These are phyloP conservation scores for Candida xiaguanensis DNA, from an alignment of 805 yeast genomes.

Conservation along the genomic window DNA sequence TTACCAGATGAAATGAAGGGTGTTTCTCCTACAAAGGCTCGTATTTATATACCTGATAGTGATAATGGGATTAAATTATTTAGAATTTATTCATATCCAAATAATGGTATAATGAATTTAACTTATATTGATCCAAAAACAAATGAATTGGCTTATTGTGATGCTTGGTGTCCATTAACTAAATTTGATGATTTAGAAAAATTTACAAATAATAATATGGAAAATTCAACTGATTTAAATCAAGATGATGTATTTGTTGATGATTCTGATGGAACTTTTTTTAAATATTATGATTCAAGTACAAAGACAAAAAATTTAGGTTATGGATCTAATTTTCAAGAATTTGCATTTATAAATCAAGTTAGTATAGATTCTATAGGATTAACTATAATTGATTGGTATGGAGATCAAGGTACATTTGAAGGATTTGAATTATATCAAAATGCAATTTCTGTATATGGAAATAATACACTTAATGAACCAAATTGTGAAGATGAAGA, in stretches of 20 bases:
- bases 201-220: conserved; percentile 18
- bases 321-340: conserved; percentile 59
- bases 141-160: conserved; percentile 60
- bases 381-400: conserved; percentile 60
- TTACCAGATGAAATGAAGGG: conserved; percentile 49
- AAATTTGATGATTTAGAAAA: conserved; percentile 33
- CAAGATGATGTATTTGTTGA: conserved; percentile 20
- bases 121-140: conserved; percentile 76
- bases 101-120: conserved; percentile 87
- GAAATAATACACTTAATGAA: conserved; percentile 69
- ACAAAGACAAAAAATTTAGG: conserved; percentile 35
- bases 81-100: conserved; percentile 72
- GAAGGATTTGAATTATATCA: conserved; percentile 72
- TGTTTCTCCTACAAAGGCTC: conserved; percentile 63
- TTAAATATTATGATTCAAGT: conserved; percentile 31
- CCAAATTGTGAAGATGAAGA: conserved; percentile 49
- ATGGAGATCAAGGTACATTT: conserved; percentile 67
- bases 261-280: conserved; percentile 30
- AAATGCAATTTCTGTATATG: conserved; percentile 58
- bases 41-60: conserved; percentile 61
- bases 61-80: conserved; percentile 57
- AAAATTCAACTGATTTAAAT: conserved; percentile 28
- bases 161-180: conserved; percentile 82
- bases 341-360: conserved; percentile 73
- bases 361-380: conserved; percentile 59